A percentile compares a stretch with the other conserved stretches of the same genome.
These are phyloP conservation scores for Debaryomycetaceae sp. DNA, from an alignment of 1,139 yeast genomes.

Conservation along the genomic window DNA sequence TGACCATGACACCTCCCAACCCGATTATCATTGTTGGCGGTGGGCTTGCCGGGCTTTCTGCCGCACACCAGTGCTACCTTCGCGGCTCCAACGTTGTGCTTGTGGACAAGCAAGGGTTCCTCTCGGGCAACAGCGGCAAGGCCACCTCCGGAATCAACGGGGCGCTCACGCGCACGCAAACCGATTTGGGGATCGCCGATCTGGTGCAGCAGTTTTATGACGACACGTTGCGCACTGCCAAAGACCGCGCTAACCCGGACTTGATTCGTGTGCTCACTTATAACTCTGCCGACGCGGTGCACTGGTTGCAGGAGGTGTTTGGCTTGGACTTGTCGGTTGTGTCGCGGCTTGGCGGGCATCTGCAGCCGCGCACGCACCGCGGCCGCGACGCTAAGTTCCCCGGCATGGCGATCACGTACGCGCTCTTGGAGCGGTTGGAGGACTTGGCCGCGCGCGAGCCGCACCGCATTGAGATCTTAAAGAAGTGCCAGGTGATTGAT, in stretches of 20 bases:
- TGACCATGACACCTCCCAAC: conserved; percentile 22
- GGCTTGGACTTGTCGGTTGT: conserved; percentile 60
- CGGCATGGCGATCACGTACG: conserved; percentile 73
- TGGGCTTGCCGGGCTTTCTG: conserved; percentile 76
- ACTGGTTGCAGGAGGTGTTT: conserved; percentile 67
- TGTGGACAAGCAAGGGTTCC: conserved; percentile 58
- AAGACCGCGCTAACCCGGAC: conserved; percentile 53
- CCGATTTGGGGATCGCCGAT: conserved; percentile 46
- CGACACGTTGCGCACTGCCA: conserved; percentile 67
- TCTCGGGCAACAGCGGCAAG: conserved; percentile 77
- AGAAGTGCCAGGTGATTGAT: conserved; percentile 55
- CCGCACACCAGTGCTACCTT: conserved; percentile 62
- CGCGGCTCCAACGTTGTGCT: conserved; percentile 55
- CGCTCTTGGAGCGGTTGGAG: conserved; percentile 53
- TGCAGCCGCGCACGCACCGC: conserved; percentile 70
- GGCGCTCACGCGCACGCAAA: conserved; percentile 61
- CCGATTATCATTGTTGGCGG: conserved; percentile 70
- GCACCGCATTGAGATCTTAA: conserved; percentile 44
- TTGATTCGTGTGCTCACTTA: conserved; percentile 49
- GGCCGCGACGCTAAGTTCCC: conserved; percentile 65
- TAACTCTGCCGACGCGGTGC: conserved; percentile 57
- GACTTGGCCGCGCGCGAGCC: conserved; percentile 46
- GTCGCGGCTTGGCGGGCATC: conserved; percentile 71
- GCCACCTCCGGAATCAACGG: conserved; percentile 86
- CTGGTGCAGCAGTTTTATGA: conserved; percentile 54